Conservation (phyloP, 345 rosid genomes). For the Citropsis articulata region DNA sequence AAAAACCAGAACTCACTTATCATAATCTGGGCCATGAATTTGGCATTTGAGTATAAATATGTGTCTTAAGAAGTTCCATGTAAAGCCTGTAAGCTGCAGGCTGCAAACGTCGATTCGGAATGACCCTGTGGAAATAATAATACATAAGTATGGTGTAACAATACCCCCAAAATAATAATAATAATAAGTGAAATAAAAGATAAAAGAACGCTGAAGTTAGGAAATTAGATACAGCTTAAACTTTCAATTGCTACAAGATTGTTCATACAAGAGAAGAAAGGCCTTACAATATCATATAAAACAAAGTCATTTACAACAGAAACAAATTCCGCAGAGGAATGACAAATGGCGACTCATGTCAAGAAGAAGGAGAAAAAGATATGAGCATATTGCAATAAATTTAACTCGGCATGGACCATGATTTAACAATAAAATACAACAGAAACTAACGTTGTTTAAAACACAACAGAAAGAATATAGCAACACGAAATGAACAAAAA, state of each 20-base stretch:
- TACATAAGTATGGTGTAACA: not conserved
- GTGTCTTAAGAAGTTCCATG: slow-evolving; percentile 77
- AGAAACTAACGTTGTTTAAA: not conserved
- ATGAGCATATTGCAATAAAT: not conserved
- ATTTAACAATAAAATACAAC: not conserved
- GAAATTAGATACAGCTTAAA: not conserved
- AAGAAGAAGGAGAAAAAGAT: not conserved
- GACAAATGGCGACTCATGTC: not conserved
- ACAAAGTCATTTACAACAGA: not conserved
- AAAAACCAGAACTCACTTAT: slow-evolving; percentile 45
- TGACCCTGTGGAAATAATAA: slow-evolving; percentile 46
- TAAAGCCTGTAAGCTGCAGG: slow-evolving; percentile 80
- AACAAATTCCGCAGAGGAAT: not conserved
- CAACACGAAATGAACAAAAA: not conserved
- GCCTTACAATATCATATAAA: not conserved
- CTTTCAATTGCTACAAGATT: not conserved
- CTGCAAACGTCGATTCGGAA: slow-evolving; percentile 55
- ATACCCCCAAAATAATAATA: not conserved
- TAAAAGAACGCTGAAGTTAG: not conserved
- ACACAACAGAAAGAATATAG: not conserved
- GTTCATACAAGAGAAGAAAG: not conserved
- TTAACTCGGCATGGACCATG: not conserved
- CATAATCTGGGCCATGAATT: slow-evolving; percentile 46
- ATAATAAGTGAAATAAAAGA: not conserved
- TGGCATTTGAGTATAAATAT: slow-evolving; percentile 54